Base-by-base conservation (phyloP, 1,284 basidiomycete genomes). In the Sporisorium sorghi region DNA sequence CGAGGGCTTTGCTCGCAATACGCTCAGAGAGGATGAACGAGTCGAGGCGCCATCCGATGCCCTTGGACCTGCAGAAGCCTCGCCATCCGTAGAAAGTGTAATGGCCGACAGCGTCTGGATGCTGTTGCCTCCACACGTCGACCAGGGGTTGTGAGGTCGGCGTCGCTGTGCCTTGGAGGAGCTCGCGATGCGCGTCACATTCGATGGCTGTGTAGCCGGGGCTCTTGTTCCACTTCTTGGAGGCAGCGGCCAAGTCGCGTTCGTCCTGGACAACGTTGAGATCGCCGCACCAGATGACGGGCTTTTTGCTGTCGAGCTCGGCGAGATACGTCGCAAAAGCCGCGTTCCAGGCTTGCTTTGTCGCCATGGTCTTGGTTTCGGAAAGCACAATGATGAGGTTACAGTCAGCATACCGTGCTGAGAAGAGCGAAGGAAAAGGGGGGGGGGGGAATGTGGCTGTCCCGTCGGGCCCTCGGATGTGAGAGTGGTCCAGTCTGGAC, bases 241-340 rank as follows among this genome's bases (percentile, higher is more conserved):
- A 85, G 19, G 85, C 85, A 43, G 81, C 78, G 1, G 84, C 76
- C 30, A 86, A 76, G 70, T 86, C 86, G 35, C 79, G 62, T 26
- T 77, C 63, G 52, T 74, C 76, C 21, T 72, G 91, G 1, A 93
- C 92, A 32, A 93, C 92, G 76, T 95, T 95, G 69, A 94, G 81
- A 84, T 95, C 93, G 26, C 93, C 93, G n/a, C 88, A 87, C 93
- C 93, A 95, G 62, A 95, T 91, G 11, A 94, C 90, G 3, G 92
- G 90, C 78, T 94, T 94, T 77, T 88, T 88, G 63, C 86, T 87
- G 84, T 93, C 91, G 12, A 93, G 86, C 21, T 89, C 87, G 3
- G 89, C 88, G 17, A 94, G 87, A 79, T 94, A 91, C 1, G 85
- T 74, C 53, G 91, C 89, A 77, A 83, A 70, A 3, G 75, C 70